Conservation (phyloP, 495 filamentous ascomycete species). For the Neurospora sp. region DNA sequence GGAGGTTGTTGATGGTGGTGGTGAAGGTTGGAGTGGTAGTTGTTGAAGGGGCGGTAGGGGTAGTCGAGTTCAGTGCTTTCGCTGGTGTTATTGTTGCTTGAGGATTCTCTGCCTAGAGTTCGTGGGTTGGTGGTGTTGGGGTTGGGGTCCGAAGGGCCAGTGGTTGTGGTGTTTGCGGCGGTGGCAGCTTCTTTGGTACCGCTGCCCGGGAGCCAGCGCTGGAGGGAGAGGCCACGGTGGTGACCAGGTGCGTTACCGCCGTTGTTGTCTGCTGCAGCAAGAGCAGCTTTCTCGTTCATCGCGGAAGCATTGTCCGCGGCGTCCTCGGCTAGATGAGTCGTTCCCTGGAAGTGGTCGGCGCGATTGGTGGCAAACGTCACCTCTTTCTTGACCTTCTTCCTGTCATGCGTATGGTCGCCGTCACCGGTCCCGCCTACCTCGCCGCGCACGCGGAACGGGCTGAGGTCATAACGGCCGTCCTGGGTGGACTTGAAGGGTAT, state of each 20-base stretch:
- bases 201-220: constrained; percentile 43
- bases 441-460: constrained; percentile 69
- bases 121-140: constrained; percentile 7
- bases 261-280: constrained; percentile 3
- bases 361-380: constrained; percentile 52
- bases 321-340: constrained; percentile 11
- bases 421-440: constrained; percentile 24
- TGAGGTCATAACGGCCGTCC: constrained; percentile 65
- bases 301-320: constrained; percentile 29
- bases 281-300: constrained; percentile 23
- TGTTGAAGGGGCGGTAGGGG: background rate
- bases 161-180: constrained; percentile 35
- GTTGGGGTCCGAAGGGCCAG: constrained; percentile 36
- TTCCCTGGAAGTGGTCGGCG: background rate
- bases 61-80: constrained; percentile 9
- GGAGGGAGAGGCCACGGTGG: constrained; percentile 34
- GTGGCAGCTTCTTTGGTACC: background rate
- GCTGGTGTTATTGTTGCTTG: constrained; percentile 5
- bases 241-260: background rate
- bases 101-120: background rate
- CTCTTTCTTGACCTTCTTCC: constrained; percentile 45
- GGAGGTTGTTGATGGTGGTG: background rate
- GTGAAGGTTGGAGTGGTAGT: background rate
- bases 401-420: constrained; percentile 35
- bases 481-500: constrained; percentile 63